phyloP scores from a whole-genome alignment of 805 yeast genomes.

The Yarrowia sp. region DNA sequence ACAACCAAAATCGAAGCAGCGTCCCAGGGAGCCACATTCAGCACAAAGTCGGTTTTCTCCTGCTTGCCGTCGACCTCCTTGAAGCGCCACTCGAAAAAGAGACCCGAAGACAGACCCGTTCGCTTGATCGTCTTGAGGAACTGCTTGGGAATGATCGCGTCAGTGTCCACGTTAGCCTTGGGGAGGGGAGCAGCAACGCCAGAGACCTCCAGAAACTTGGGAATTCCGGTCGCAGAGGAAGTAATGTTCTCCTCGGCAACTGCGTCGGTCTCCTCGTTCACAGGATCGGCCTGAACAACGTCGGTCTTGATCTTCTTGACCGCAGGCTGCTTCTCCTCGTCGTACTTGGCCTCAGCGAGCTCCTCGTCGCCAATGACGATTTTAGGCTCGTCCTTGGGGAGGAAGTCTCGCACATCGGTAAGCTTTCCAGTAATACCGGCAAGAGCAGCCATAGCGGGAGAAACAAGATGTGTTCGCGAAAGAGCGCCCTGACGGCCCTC shows the following conservation, averaged over 20 bases:
- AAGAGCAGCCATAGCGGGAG: conserved; percentile 99
- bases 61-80: conserved; percentile 53
- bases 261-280: conserved; percentile 37
- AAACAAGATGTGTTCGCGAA: conserved; percentile 95
- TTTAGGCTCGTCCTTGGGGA: conserved; percentile 47
- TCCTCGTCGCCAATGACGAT: conserved; percentile 40
- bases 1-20: conserved; percentile 80
- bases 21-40: conserved; percentile 82
- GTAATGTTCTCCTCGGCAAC: conserved; percentile 36
- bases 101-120: conserved; percentile 85
- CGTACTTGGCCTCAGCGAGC: conserved; percentile 42
- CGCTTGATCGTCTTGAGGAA: conserved; percentile 96
- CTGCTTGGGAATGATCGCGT: conserved; percentile 96
- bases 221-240: conserved; percentile 57
- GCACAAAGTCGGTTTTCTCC: conserved; percentile 78
- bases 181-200: conserved; percentile 94
- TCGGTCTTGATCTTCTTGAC: conserved; percentile 5
- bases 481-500: conserved; percentile 98
- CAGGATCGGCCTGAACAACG: conserved; percentile 36
- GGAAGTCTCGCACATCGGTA: conserved; percentile 82
- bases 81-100: conserved; percentile 89
- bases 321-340: conserved; percentile 60
- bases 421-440: conserved; percentile 92
- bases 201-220: conserved; percentile 67
- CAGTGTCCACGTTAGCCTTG: conserved; percentile 95